phyloP scores from a whole-genome alignment of 2,329 filamentous ascomycete genomes.

The Karstenula rhodostoma region DNA sequence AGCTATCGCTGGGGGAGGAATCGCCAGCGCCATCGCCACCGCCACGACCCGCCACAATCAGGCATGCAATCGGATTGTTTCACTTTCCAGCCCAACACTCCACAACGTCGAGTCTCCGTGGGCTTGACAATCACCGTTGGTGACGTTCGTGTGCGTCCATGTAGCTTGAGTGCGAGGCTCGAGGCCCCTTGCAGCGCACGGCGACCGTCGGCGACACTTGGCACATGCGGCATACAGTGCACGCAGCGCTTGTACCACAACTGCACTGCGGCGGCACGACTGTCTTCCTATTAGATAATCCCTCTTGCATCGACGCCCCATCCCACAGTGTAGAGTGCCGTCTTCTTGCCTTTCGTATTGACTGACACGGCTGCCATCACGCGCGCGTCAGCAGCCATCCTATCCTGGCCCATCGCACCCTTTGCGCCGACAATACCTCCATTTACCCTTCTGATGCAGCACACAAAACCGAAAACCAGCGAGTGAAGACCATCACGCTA shows the following conservation, averaged over 20 bases:
- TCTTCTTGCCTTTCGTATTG: conserved; percentile 6
- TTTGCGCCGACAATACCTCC: neutral
- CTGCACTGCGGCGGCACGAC: conserved; percentile 6
- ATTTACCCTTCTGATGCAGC: neutral
- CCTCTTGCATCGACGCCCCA: conserved; percentile 1
- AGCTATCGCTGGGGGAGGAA: too few relatives aligned
- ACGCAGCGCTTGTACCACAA: conserved; percentile 6
- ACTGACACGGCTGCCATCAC: conserved; percentile 3
- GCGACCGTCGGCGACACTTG: neutral
- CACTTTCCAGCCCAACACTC: conserved; percentile 1
- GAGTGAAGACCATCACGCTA: neutral
- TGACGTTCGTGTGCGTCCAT: neutral
- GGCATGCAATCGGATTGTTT: conserved; percentile 5
- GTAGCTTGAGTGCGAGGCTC: neutral
- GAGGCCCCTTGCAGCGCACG: conserved; percentile 1
- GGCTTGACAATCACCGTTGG: neutral
- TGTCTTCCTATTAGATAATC: conserved; percentile 12
- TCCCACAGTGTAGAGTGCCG: neutral
- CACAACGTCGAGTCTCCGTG: conserved; percentile 1
- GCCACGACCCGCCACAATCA: neutral
- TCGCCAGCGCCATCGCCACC: too few relatives aligned
- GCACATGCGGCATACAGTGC: neutral
- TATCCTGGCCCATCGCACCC: neutral
- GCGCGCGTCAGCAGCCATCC: conserved; percentile 3
- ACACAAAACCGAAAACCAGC: neutral